phyloP scores from a whole-genome alignment of 1,284 basidiomycete species.

The Boletus sp. region DNA sequence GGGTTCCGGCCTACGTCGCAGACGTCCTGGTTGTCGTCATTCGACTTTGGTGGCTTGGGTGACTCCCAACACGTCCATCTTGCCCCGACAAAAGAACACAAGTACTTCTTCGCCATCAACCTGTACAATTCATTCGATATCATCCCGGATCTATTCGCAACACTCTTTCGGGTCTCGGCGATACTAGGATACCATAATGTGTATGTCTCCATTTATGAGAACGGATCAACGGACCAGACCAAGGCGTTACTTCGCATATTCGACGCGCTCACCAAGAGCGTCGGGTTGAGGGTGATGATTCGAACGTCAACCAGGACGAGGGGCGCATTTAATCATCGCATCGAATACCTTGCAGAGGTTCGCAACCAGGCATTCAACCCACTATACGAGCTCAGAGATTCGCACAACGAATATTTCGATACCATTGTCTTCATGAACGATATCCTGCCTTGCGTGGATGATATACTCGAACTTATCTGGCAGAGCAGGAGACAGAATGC shows the following conservation, averaged over 20 bases:
- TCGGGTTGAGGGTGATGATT: conserved; percentile 88
- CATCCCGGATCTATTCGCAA: conserved; percentile 92
- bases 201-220: conserved; percentile 96
- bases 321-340: conserved; percentile 96
- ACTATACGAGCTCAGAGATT: conserved; percentile 85
- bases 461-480: conserved; percentile 93
- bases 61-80: conserved; percentile 42
- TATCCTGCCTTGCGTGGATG: conserved; percentile 91
- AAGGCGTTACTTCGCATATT: conserved; percentile 92
- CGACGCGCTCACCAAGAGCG: conserved; percentile 81
- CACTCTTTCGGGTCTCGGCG: conserved; percentile 87
- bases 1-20: conserved; percentile 63
- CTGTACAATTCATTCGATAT: conserved; percentile 97
- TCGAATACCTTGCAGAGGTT: conserved; percentile 96
- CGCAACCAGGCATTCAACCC: conserved; percentile 93
- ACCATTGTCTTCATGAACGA: conserved; percentile 98
- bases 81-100: conserved; percentile 64
- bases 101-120: conserved; percentile 98
- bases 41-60: conserved; percentile 42
- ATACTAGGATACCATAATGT: conserved; percentile 94
- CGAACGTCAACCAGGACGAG: conserved; percentile 86
- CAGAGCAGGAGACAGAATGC: conserved; percentile 89
- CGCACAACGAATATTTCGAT: conserved; percentile 89
- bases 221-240: conserved; percentile 93
- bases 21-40: conserved; percentile 59